Evolutionary conservation across 345 rosid species (phyloP), one percentile per base, ranked within the genome.

Genomic region (Gossypium bickii): DNA sequence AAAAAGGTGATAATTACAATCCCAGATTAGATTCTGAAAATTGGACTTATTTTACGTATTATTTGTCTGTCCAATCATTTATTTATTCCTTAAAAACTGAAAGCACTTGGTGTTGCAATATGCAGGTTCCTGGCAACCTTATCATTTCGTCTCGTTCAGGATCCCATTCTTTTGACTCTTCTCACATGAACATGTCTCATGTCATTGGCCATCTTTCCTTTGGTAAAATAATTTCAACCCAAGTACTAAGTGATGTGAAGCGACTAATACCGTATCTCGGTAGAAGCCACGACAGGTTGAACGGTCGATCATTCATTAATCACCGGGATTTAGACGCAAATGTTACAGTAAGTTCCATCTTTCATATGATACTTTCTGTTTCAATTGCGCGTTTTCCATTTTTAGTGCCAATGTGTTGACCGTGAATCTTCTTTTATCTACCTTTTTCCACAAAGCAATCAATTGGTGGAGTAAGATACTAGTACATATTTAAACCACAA

Each of bases 171-270:
- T 95, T 95, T 78, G 99, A 93, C 80, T 25, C 94, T 77, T 80
- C 93, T 43, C 89, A 84, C 81, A 89, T 96, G 97, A 96, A 96
- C 82, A 84, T 93, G 97, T 96, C 98, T 58, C 99, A 96, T 78
- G 88, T 91, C 73, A 84, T 96, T 73, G 82, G 88, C 73, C 99
- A 96, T 82, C 85, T 96, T 76, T 90, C 98, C 58, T 96, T 96
- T 78, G 99, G 98, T 49, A 81, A 85, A 82, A 93, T 67, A 79
- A 82, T 92, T 80, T 70, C 85, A 53, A 88, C 92, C 67, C 83
- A 75, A 79, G 78, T 79, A 48, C 73, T 91, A 87, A 82, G 82
- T 72, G 97, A 95, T 60, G 85, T 82, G 15, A 87, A 84, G 87
- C 84, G 85, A 71, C 64, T 92, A 87, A 80, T 89, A 71, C 98